These are phyloP conservation scores for Cercophora scortea DNA, from an alignment of 495 filamentous ascomycete genomes.

Conservation along the genomic window DNA sequence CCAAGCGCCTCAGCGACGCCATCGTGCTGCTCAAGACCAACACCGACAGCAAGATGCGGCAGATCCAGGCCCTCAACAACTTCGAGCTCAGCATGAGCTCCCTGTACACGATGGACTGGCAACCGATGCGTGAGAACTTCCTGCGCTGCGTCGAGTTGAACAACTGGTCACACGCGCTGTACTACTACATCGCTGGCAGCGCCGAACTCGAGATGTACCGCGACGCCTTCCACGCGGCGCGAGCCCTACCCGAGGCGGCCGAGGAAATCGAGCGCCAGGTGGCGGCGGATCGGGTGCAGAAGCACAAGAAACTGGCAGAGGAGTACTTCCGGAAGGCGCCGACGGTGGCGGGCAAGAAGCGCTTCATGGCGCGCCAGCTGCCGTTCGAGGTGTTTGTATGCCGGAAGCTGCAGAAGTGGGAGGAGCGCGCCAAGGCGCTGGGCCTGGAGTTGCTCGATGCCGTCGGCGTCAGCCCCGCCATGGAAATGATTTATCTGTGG, in stretches of 20 bases:
- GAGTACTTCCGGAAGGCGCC: constrained; percentile 66
- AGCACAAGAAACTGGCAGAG: constrained; percentile 53
- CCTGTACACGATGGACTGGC: constrained; percentile 71
- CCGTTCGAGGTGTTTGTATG: constrained; percentile 86
- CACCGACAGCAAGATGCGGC: constrained; percentile 68
- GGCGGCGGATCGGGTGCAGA: constrained; percentile 20
- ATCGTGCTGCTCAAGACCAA: constrained; percentile 52
- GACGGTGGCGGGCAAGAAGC: constrained; percentile 71
- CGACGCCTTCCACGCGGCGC: constrained; percentile 42
- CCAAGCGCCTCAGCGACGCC: constrained; percentile 59
- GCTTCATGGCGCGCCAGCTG: constrained; percentile 79
- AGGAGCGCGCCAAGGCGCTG: constrained; percentile 63
- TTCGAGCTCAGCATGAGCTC: constrained; percentile 78
- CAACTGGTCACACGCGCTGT: constrained; percentile 83
- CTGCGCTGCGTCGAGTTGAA: constrained; percentile 75
- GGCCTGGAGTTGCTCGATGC: constrained; percentile 69
- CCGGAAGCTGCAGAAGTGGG: constrained; percentile 86
- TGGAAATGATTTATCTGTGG: constrained; percentile 98
- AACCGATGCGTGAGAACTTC: constrained; percentile 64
- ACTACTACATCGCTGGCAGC: constrained; percentile 80
- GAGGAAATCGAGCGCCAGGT: constrained; percentile 4
- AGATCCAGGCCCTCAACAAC: constrained; percentile 68
- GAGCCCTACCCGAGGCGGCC: constrained; percentile 44
- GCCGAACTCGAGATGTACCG: constrained; percentile 77
- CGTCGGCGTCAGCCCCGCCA: constrained; percentile 71